phyloP scores from a whole-genome alignment of 176 grass and related monocot genomes.

The Oryza brachyantha region DNA sequence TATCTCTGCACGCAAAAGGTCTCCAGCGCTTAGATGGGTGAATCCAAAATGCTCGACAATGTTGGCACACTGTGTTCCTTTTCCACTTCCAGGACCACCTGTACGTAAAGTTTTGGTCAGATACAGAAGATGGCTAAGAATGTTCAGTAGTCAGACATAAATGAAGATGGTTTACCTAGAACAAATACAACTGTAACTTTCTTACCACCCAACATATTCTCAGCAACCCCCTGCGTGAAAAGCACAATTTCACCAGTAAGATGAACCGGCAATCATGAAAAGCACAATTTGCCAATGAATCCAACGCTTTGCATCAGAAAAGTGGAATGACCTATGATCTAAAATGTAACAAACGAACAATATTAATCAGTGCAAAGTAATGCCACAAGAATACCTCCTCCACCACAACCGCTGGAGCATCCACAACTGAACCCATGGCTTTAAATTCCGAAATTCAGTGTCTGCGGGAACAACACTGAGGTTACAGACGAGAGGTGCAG shows the following conservation, averaged over 20 bases:
- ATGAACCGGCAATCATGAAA: background rate
- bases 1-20: constrained; percentile 83
- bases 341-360: background rate
- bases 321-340: background rate
- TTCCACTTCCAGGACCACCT: constrained; percentile 95
- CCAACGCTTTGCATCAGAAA: background rate
- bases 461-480: background rate
- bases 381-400: constrained; percentile 1
- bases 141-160: background rate
- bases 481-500: background rate
- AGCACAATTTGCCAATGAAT: constrained; percentile 15
- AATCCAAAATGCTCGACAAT: constrained; percentile 86
- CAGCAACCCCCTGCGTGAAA: constrained; percentile 40
- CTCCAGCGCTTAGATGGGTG: constrained; percentile 90
- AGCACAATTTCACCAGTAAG: constrained; percentile 10
- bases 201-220: constrained; percentile 63
- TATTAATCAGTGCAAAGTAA: constrained; percentile 6
- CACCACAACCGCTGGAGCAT: constrained; percentile 37
- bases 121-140: background rate
- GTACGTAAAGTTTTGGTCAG: constrained; percentile 33
- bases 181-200: constrained; percentile 78
- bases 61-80: constrained; percentile 85
- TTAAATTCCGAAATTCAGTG: constrained; percentile 6
- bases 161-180: constrained; percentile 49
- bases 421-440: constrained; percentile 53